Evolutionary conservation across 2,329 filamentous ascomycete genomes (phyloP).

Genomic region (Aspergillus eucalypticola): DNA sequence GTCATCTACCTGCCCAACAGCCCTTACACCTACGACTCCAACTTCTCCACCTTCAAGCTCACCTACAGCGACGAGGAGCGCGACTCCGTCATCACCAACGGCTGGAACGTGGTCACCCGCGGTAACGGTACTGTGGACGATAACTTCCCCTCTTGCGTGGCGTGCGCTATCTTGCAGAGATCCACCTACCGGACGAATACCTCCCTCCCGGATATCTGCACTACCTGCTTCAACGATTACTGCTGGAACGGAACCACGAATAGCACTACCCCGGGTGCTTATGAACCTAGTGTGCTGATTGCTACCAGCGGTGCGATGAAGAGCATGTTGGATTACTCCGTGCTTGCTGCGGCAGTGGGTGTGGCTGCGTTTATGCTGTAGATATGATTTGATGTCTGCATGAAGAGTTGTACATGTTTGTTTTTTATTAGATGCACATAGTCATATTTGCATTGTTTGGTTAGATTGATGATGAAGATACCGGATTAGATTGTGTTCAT

Average conservation of each 20-base stretch:
- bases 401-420: no score
- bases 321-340: conserved; percentile 3
- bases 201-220: conserved; percentile 69
- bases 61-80: conserved; percentile 66
- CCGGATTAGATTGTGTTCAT: no score
- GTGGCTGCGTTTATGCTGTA: no score
- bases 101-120: conserved; percentile 78
- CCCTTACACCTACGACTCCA: conserved; percentile 74
- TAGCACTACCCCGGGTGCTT: conserved; percentile 19
- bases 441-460: no score
- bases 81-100: conserved; percentile 81
- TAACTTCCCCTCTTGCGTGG: conserved; percentile 80
- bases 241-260: conserved; percentile 86
- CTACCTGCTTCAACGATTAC: conserved; percentile 73
- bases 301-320: conserved; percentile 3
- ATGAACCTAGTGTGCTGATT: conserved; percentile 14
- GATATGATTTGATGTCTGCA: no score
- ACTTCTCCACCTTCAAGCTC: conserved; percentile 75
- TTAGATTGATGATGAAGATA: no score
- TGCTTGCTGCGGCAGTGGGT: neutral
- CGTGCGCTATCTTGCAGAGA: conserved; percentile 79
- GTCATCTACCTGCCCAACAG: conserved; percentile 87
- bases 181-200: conserved; percentile 72
- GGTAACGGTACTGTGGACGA: conserved; percentile 74
- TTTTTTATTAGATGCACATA: no score